Conservation (phyloP, 2,329 filamentous ascomycete genomes). For the Neospermospora avenae region DNA sequence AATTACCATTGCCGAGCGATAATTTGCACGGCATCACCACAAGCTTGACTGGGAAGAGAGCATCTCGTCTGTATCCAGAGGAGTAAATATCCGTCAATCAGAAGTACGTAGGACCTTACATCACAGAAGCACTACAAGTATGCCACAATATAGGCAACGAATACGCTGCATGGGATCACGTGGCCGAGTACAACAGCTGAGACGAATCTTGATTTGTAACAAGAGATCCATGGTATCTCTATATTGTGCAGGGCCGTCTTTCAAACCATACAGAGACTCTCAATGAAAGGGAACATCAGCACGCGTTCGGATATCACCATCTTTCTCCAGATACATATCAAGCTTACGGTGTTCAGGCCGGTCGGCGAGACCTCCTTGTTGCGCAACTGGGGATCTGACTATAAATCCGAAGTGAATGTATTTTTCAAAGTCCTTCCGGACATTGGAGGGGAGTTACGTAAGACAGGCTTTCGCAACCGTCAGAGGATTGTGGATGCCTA, state of each 20-base stretch:
- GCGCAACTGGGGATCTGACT: constrained; percentile 13
- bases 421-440: constrained; percentile 18
- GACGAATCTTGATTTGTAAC: constrained; percentile 18
- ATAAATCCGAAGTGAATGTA: constrained; percentile 17
- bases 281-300: constrained; percentile 17
- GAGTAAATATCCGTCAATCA: constrained; percentile 15
- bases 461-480: constrained; percentile 13
- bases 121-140: constrained; percentile 7
- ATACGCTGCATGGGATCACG: constrained; percentile 18
- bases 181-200: constrained; percentile 11
- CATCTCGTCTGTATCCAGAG: constrained; percentile 19
- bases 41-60: constrained; percentile 17
- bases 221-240: constrained; percentile 11
- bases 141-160: constrained; percentile 19
- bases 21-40: constrained; percentile 25
- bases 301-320: constrained; percentile 15
- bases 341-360: constrained; percentile 13
- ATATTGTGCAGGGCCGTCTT: constrained; percentile 4
- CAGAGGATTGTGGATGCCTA: constrained; percentile 23
- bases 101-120: constrained; percentile 4
- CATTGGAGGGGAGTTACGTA: constrained; percentile 19
- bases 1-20: constrained; percentile 28
- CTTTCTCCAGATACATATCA: constrained; percentile 21
- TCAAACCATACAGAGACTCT: not conserved
- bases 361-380: constrained; percentile 7